Base-by-base conservation (phyloP, 2,329 filamentous ascomycete species). In the Aspergillus nomiae region DNA sequence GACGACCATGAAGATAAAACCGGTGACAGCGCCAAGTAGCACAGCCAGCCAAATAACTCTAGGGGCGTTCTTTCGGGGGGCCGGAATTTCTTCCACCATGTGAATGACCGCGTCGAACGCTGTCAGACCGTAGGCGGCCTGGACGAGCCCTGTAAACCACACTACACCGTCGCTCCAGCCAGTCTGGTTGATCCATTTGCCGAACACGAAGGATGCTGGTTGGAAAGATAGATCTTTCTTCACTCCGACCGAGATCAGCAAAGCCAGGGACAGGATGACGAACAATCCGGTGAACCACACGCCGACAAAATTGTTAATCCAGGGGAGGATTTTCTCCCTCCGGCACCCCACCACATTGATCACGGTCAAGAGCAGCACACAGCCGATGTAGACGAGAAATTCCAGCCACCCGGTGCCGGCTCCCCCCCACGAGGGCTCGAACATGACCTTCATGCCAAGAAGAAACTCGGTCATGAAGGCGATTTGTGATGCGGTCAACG, bases 21-120 rank as follows among this genome's bases (percentile, higher is more conserved):
- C 83, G 0, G 81, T 82, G 28, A 81, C 55, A n/a, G 82, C 82
- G 38, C 83, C 80, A n/a, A 79, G 78, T 0, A 81, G 63, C 0
- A 87, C 82, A 0, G 84, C 82, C 21, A 86, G 77, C 76, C 81
- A 86, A 65, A 87, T 85, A 3, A 83, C 80, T 19, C 76, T 77
- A 0, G 85, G 85, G 0, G 81, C 82, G 60, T 85, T 85, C 41
- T 74, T 81, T 34, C 83, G 74, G 1, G 85, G 84, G 4, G 78
- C 74, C 1, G 85, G 84, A 1, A 87, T 84, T 67, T 87, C 85
- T 65, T 87, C 85, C 2, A 85, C 82, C 77, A 87, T 82, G 69
- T 87, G 85, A 43, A 87, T 85, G 38, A 85, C 85, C 0, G 85
- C 83, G 67, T 87, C 85, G 65, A 87, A 87, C 1, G 85, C 85